Conservation (phyloP, 2,329 filamentous ascomycete genomes). For the Diaporthe amygdali region DNA sequence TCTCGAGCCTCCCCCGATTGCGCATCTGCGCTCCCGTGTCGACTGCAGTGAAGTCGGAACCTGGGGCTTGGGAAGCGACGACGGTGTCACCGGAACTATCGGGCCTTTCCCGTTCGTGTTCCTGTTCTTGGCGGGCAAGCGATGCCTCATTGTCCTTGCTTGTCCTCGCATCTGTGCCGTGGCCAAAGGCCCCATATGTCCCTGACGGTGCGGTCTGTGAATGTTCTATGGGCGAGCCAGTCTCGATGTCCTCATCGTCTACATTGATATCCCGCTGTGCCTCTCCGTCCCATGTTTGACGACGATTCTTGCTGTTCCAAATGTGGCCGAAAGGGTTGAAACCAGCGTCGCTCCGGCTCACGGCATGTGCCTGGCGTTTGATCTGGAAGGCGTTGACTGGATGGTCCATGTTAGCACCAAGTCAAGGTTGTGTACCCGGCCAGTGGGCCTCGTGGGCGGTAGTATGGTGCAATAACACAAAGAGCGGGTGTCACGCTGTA, state of each 20-base stretch:
- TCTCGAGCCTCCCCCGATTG: constrained; percentile 25
- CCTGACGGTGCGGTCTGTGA: constrained; percentile 35
- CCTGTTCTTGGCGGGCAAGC: constrained; percentile 31
- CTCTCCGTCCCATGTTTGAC: constrained; percentile 45
- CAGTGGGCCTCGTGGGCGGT: constrained; percentile 4
- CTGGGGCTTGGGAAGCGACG: constrained; percentile 9
- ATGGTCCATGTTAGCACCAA: constrained; percentile 23
- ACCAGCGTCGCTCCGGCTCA: constrained; percentile 41
- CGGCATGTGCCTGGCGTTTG: constrained; percentile 49
- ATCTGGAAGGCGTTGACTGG: constrained; percentile 52
- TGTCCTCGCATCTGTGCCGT: not conserved
- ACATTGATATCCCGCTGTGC: constrained; percentile 31
- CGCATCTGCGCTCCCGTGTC: constrained; percentile 22
- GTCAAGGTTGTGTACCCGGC: not conserved
- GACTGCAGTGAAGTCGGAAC: not conserved
- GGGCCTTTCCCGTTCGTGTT: constrained; percentile 19
- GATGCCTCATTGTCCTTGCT: constrained; percentile 31
- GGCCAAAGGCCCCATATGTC: not conserved
- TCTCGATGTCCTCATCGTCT: constrained; percentile 27
- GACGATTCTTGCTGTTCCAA: constrained; percentile 36
- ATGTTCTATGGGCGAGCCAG: constrained; percentile 42
- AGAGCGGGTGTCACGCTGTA: constrained; percentile 3
- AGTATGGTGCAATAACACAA: constrained; percentile 1
- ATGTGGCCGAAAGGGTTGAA: constrained; percentile 53
- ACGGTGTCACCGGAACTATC: constrained; percentile 29